Evolutionary conservation across 192 early-diverging fungal genomes (phyloP).

Genomic region (Neocallimastix lanati): DNA sequence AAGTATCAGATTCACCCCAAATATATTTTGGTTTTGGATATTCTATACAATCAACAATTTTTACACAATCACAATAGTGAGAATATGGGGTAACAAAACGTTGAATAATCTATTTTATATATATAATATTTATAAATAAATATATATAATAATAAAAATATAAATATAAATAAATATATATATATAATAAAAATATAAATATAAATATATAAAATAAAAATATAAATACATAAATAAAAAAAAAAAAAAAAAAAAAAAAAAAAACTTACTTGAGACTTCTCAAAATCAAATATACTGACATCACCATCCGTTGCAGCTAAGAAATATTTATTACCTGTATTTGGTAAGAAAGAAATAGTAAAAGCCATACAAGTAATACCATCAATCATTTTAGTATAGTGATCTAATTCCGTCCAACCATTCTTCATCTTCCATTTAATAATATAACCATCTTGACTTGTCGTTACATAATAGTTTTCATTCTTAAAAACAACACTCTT

Average conservation of each 20-base stretch:
- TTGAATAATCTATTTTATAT: not conserved
- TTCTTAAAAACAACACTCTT: constrained; percentile 60
- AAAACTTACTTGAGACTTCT: constrained; percentile 32
- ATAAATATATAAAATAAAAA: not conserved
- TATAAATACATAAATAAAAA: not conserved
- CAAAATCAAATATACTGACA: constrained; percentile 80
- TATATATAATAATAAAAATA: constrained; percentile 11
- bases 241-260: not conserved
- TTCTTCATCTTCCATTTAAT: constrained; percentile 69
- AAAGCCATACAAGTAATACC: constrained; percentile 91
- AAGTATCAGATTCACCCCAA: constrained; percentile 12
- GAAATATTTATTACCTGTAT: constrained; percentile 87
- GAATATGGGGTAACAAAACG: constrained; percentile 30
- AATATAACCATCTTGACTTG: constrained; percentile 90
- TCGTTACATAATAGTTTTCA: constrained; percentile 65
- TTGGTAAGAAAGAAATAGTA: constrained; percentile 78
- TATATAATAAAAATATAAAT: not conserved
- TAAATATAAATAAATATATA: constrained; percentile 5
- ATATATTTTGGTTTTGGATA: constrained; percentile 13
- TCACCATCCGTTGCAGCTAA: constrained; percentile 76
- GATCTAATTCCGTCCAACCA: constrained; percentile 48
- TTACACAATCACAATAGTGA: constrained; percentile 88
- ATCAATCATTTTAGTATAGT: constrained; percentile 46
- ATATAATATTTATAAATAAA: not conserved
- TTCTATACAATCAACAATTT: constrained; percentile 63